Base-by-base conservation (phyloP, 164 flowering plant species). In the Platanus orientalis region DNA sequence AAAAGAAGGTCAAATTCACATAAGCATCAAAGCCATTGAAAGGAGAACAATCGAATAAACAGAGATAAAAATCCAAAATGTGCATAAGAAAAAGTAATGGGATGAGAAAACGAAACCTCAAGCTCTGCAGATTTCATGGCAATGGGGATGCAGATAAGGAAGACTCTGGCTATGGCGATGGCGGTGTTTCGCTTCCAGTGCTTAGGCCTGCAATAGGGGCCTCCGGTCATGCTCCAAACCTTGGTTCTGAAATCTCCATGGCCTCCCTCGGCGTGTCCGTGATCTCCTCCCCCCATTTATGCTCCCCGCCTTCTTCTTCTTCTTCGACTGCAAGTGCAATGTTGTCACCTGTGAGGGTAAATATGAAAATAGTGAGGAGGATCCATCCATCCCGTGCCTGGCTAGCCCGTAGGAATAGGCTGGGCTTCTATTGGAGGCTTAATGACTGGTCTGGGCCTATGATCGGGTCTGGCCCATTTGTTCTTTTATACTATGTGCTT, bases 121-220 rank as follows among this genome's bases (percentile, higher is more conserved):
- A 92, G 98, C 74, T 92, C 78, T 19, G 96, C 96, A 1, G 98
- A 92, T 62, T 77, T 81, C 86, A 84, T 86, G 77, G 95, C 95
- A 67, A 92, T 80, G 51, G 98, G 98, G 60, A 92, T 88, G 73
- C 98, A 90, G 64, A 85, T 57, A 55, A 92, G 89, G 69, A 90
- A 70, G 71, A 86, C 55, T 25, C 96, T 93, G 58, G 62, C 67
- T 90, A 92, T 84, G 74, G 98, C 98, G 54, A 92, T 72, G 53
- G 96, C 98, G 3, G 96, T 88, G 78, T 92, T 92, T 44, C 98
- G 85, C 68, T 72, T 82, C 98, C 98, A 92, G 79, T 90, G 92
- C 67, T 76, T 78, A 36, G 98, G 98, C 62, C 93, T 73, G 69
- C 98, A 92, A 76, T 88, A 16, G 1, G 98, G 90, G 16, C 98